A percentile compares a stretch with the other conserved stretches of the same genome.
Conservation (phyloP, 2,329 filamentous ascomycete genomes). For the Talaromyces sp. region DNA sequence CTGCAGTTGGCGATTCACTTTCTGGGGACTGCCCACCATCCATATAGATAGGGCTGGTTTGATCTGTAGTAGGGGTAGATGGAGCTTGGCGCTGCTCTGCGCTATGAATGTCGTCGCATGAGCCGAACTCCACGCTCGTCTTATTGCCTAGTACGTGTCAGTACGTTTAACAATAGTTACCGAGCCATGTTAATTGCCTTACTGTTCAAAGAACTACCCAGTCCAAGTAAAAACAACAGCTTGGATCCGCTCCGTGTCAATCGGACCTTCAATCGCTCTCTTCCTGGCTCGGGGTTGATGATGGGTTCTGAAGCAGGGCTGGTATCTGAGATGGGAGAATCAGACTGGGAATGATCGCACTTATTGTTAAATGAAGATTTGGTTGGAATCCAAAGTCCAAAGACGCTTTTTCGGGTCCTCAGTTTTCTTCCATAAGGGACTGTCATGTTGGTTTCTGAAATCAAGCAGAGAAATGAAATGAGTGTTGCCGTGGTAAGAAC, state of each 20-base stretch:
- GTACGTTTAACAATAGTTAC: background rate
- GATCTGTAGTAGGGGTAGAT: background rate
- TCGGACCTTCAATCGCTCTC: constrained; percentile 32
- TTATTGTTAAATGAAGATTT: constrained; percentile 21
- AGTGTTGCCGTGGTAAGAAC: constrained; percentile 2
- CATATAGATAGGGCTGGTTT: background rate
- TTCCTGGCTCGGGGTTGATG: constrained; percentile 15
- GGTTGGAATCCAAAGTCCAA: constrained; percentile 25
- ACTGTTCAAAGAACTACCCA: constrained; percentile 34
- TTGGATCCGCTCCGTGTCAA: constrained; percentile 41
- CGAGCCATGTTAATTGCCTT: background rate
- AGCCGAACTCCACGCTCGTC: constrained; percentile 14
- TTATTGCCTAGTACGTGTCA: constrained; percentile 19
- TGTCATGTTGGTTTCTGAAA: constrained; percentile 21
- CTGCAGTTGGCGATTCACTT: constrained; percentile 10
- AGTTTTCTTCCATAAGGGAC: constrained; percentile 19
- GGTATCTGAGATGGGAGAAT: constrained; percentile 28
- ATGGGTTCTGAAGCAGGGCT: constrained; percentile 25
- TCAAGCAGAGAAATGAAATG: constrained; percentile 1
- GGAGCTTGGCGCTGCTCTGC: constrained; percentile 1
- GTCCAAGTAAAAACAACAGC: constrained; percentile 39
- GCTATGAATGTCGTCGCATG: constrained; percentile 6
- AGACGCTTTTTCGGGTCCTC: constrained; percentile 27
- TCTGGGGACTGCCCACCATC: constrained; percentile 2
- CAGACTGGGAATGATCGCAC: constrained; percentile 16